Percentiles rank a stretch among this genome's conserved stretches.
Evolutionary conservation across 2,329 filamentous ascomycete species (phyloP).

Genomic region (Didymella pinodella): DNA sequence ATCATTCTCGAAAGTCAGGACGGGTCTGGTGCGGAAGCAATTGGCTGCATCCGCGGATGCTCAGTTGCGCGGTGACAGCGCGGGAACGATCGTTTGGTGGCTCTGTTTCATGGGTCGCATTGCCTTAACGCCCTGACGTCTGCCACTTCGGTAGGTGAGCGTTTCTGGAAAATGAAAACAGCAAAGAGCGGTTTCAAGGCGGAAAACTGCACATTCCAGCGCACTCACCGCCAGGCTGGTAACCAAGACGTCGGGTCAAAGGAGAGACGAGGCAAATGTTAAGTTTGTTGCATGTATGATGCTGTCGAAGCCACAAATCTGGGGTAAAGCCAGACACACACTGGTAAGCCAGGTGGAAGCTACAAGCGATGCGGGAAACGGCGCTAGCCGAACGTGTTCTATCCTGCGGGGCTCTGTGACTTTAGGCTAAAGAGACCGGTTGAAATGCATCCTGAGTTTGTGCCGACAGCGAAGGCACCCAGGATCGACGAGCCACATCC

Average conservation of each 20-base stretch:
- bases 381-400: conserved; percentile 14
- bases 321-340: conserved; percentile 20
- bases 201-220: conserved; percentile 30
- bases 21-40: conserved; percentile 22
- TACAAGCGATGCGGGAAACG: conserved; percentile 15
- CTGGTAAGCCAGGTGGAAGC: conserved; percentile 17
- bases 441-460: conserved; percentile 20
- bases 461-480: conserved; percentile 20
- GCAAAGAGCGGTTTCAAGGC: conserved; percentile 28
- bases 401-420: conserved; percentile 15
- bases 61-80: conserved; percentile 18
- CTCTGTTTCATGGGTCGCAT: conserved; percentile 39
- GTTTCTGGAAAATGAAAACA: conserved; percentile 21
- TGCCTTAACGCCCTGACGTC: conserved; percentile 31
- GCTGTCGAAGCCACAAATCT: conserved; percentile 18
- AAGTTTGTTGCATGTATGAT: conserved; percentile 11
- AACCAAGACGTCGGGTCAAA: conserved; percentile 29
- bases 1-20: conserved; percentile 26
- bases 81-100: conserved; percentile 33
- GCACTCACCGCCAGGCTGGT: conserved; percentile 16
- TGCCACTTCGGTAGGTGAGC: conserved; percentile 27
- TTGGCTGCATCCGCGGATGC: conserved; percentile 28
- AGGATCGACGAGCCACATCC: conserved; percentile 41
- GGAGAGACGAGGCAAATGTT: conserved; percentile 22
- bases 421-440: conserved; percentile 29